These are phyloP conservation scores for Verticillium zaregamsianum DNA, from an alignment of 2,329 filamentous ascomycete genomes.

Conservation along the genomic window DNA sequence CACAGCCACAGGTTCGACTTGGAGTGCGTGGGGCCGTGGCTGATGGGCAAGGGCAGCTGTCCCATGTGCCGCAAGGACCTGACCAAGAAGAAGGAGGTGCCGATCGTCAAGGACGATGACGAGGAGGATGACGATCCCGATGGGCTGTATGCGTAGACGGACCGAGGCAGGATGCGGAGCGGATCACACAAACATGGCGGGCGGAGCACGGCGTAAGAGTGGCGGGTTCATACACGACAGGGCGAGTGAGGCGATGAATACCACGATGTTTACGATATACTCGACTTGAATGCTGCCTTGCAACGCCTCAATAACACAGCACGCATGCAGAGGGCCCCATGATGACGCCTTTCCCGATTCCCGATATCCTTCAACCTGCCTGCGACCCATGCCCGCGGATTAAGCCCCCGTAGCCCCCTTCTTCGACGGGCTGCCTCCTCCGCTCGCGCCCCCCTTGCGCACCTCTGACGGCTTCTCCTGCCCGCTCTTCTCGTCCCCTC, in stretches of 20 bases:
- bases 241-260: not conserved
- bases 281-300: not conserved
- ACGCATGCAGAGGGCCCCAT: no score
- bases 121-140: slow-evolving; percentile 50
- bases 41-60: slow-evolving; percentile 60
- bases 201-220: not conserved
- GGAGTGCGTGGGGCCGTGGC: slow-evolving; percentile 65
- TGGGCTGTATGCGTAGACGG: slow-evolving; percentile 37
- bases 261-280: not conserved
- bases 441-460: slow-evolving; percentile 29
- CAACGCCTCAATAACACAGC: not conserved
- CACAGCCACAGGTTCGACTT: slow-evolving; percentile 56
- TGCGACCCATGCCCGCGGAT: not conserved
- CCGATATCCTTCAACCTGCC: no score
- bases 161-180: not conserved
- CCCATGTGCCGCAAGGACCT: slow-evolving; percentile 60
- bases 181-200: not conserved
- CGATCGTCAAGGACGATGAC: slow-evolving; percentile 39
- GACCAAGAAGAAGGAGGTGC: slow-evolving; percentile 47
- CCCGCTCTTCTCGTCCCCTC: slow-evolving; percentile 26
- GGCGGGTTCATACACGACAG: not conserved
- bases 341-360: no score
- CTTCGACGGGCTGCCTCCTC: slow-evolving; percentile 24
- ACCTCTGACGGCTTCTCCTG: slow-evolving; percentile 27
- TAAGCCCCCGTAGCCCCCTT: slow-evolving; percentile 14